Evolutionary conservation across 441 rosid species (phyloP).

Genomic region (Adansonia rubrostipa): DNA sequence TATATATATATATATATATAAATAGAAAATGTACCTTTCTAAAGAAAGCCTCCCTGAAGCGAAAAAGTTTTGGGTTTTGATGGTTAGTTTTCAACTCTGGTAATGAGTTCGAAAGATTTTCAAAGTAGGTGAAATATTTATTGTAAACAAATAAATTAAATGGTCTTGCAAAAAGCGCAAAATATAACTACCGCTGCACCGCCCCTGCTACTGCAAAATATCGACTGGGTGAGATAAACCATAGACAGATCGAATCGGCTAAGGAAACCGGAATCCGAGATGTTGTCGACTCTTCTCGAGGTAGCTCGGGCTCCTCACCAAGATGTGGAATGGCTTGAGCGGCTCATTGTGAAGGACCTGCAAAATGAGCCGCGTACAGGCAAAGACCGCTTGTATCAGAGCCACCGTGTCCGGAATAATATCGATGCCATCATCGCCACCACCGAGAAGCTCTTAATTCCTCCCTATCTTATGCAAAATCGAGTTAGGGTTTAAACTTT

Average conservation of each 20-base stretch:
- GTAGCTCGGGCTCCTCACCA: conserved; percentile 86
- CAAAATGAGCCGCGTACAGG: conserved; percentile 70
- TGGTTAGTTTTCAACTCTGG: not conserved
- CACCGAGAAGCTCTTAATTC: conserved; percentile 69
- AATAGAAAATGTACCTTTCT: conserved; percentile 35
- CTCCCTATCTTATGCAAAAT: not conserved
- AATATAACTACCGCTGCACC: conserved; percentile 4
- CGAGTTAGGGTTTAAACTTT: not conserved
- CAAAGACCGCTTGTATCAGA: conserved; percentile 81
- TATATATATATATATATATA: not conserved
- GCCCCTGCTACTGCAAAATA: conserved; percentile 3
- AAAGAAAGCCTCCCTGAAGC: conserved; percentile 20
- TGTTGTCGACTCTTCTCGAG: conserved; percentile 96
- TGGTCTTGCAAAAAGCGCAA: too few species aligned
- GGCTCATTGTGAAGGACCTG: conserved; percentile 85
- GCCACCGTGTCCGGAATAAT: conserved; percentile 90
- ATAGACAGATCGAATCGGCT: conserved; percentile 9
- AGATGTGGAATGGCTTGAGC: conserved; percentile 86
- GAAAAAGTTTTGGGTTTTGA: conserved; percentile 21
- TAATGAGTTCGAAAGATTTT: conserved; percentile 24
- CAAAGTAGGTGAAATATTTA: conserved; percentile 11
- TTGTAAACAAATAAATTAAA: not conserved
- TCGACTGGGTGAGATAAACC: conserved; percentile 26
- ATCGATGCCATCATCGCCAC: conserved; percentile 66
- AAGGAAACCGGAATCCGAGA: conserved; percentile 27